Base-by-base conservation (phyloP, 805 yeast genomes). In the Suhomyces pyralidae region DNA sequence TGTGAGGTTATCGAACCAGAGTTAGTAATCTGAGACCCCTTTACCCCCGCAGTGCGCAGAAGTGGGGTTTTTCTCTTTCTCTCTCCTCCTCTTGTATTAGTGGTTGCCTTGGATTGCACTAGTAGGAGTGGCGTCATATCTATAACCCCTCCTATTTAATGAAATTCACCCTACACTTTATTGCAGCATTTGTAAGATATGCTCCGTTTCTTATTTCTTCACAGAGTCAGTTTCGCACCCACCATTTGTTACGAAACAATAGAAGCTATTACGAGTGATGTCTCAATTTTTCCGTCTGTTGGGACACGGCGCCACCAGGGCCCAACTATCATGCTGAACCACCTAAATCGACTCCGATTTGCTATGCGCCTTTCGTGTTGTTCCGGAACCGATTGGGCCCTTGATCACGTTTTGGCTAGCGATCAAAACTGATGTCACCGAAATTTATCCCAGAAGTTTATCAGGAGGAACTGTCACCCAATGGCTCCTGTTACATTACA, bases 401-500 rank as follows among this genome's bases (percentile, higher is more conserved):
- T n/a, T n/a, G 36, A n/a, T 32, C 36, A 32, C 36, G 36, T 32
- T 32, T 32, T n/a, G 17, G 9, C 15, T 32, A 9, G 36, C 36
- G 36, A 32, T 32, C 36, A 32, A 32, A 32, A 32, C 17, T 32
- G 9, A 28, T 28, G 32, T 12, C 32, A 28, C 32, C 32, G 22
- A 20, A 20, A 20, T 20, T 20, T 20, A 20, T 4, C 22, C n/a
- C 7, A 32, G 7, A 32, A n/a, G 36, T 6, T 32, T 32, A 7
- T 7, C 36, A 32, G 12, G 8, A 30, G n/a, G 14, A 32, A 6
- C 36, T 5, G 36, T n/a, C 7, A 19, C 46, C 45, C 36, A 24
- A 55, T 57, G 60, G 34, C 34, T 14, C 22, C 55, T 14, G 81
- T 81, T 15, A 69, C 70, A 32, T 58, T 89, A 14, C 80, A 81